Conservation (phyloP, 2,329 filamentous ascomycete species). For the Diaporthe sp. region DNA sequence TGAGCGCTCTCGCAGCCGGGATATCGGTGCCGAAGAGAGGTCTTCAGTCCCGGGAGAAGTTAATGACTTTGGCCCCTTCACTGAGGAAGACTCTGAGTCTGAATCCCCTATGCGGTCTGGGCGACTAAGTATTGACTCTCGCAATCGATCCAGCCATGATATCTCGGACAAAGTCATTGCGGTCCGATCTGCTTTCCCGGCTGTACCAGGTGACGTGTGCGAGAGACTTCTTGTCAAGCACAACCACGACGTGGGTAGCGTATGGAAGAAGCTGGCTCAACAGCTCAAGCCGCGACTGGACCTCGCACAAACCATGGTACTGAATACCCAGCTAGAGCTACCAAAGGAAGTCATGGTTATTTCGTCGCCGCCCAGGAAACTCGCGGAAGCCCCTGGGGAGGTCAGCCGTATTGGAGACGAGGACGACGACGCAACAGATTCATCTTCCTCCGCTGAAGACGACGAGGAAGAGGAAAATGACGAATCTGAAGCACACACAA, state of each 20-base stretch:
- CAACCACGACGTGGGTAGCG: slow-evolving; percentile 51
- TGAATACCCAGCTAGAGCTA: slow-evolving; percentile 39
- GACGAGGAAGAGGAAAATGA: slow-evolving; percentile 40
- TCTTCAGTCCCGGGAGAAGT: background rate
- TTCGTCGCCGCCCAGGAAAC: slow-evolving; percentile 36
- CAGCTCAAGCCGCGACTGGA: slow-evolving; percentile 49
- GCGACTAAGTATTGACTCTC: background rate
- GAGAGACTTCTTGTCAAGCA: slow-evolving; percentile 53
- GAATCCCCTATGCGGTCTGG: background rate
- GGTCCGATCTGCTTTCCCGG: slow-evolving; percentile 58
- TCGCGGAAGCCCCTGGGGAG: slow-evolving; percentile 26
- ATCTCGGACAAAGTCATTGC: slow-evolving; percentile 40
- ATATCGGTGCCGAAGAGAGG: slow-evolving; percentile 49
- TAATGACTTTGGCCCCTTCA: slow-evolving; percentile 14
- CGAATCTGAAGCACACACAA: slow-evolving; percentile 8
- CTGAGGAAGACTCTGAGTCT: slow-evolving; percentile 6
- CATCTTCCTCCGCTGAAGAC: slow-evolving; percentile 37
- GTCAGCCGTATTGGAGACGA: slow-evolving; percentile 38
- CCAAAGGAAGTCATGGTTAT: slow-evolving; percentile 41
- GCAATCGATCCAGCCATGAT: slow-evolving; percentile 16
- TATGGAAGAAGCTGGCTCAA: slow-evolving; percentile 54
- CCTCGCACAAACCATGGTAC: slow-evolving; percentile 40
- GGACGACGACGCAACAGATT: slow-evolving; percentile 39
- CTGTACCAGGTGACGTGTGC: slow-evolving; percentile 52
- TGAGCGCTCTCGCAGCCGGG: slow-evolving; percentile 36